Evolutionary conservation across 2,329 filamentous ascomycete species (phyloP), one percentile per base, ranked within the genome.

Genomic region (Paecilomyces niveus): DNA sequence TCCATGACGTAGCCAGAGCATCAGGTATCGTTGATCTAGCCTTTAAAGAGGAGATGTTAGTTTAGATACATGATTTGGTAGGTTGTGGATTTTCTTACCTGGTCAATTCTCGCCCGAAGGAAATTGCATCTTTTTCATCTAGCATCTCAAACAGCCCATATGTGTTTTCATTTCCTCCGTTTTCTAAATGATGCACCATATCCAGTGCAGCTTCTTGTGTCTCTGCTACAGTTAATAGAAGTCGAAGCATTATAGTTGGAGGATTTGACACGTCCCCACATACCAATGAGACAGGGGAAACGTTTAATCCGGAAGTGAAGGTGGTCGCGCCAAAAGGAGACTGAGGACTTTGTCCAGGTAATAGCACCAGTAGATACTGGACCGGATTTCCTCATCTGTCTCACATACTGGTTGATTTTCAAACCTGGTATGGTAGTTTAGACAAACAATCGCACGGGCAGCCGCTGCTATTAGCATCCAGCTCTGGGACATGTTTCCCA

Each of bases 331-430:
- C 11, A 70, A 59, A 32, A 70, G 65, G 13, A 65, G 54, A 56
- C 69, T 67, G 13, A 70, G 58, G 1, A 64, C 68, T 26, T 63
- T 52, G 55, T 71, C 68, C 4, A 68, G 59, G 32, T 67, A 69
- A 50, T 65, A 70, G 53, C 67, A 70, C 65, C 67, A 70, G 15
- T 59, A 65, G 21, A 71, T 54, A 21, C 54, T 63, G 32, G 57
- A 62, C 13, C 61, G 54, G 6, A 65, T 63, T 15, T 67, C 65
- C 31, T 68, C 59, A 10, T 67, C 58, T 1, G 21, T 3, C 6
- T 58, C 54, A 61, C 57, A 18, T 61, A 10, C 8, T 33, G 32
- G 32, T 33, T 9, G 32, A 13, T 33, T 33, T 33, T 33, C 3
- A 33, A 33, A 33, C 32, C 3, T 33, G 32, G 32, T 59, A 54